These are phyloP conservation scores for Fusarium beomiforme DNA, from an alignment of 2,329 filamentous ascomycete species.

Conservation along the genomic window DNA sequence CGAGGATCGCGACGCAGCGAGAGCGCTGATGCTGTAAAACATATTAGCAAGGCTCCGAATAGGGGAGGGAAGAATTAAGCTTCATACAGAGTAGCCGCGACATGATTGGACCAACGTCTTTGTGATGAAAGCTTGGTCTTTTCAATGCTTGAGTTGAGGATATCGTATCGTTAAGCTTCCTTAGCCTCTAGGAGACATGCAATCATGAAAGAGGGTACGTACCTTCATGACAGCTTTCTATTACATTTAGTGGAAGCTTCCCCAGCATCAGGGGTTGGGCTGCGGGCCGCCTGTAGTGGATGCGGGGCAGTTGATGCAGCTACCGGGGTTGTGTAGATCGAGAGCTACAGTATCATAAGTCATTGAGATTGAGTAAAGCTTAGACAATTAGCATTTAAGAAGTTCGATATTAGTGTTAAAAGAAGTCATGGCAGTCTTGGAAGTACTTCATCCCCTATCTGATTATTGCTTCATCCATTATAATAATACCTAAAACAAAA, in stretches of 20 bases:
- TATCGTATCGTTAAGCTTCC: conserved; percentile 18
- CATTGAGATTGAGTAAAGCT: background rate
- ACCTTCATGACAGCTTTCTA: conserved; percentile 36
- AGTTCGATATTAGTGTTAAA: background rate
- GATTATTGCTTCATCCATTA: conserved; percentile 2
- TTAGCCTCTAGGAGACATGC: conserved; percentile 2
- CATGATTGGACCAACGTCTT: conserved; percentile 50
- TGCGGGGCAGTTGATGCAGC: conserved; percentile 31
- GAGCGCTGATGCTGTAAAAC: conserved; percentile 64
- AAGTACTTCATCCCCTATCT: conserved; percentile 7
- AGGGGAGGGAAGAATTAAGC: background rate
- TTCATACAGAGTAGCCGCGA: conserved; percentile 64
- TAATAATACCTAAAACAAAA: conserved; percentile 7
- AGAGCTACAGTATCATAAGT: background rate
- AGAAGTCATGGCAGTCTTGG: background rate
- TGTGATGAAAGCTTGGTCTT: conserved; percentile 16
- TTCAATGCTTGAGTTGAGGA: conserved; percentile 23
- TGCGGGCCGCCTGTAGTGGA: conserved; percentile 21
- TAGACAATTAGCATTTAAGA: background rate
- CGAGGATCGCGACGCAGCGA: conserved; percentile 82
- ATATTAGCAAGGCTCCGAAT: conserved; percentile 4
- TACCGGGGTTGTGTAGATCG: conserved; percentile 21
- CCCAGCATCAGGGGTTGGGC: conserved; percentile 17
- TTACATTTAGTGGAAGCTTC: conserved; percentile 3
- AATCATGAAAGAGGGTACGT: conserved; percentile 35